Evolutionary conservation across 1,284 basidiomycete species (phyloP).

Genomic region (Heliocybe sulcata): DNA sequence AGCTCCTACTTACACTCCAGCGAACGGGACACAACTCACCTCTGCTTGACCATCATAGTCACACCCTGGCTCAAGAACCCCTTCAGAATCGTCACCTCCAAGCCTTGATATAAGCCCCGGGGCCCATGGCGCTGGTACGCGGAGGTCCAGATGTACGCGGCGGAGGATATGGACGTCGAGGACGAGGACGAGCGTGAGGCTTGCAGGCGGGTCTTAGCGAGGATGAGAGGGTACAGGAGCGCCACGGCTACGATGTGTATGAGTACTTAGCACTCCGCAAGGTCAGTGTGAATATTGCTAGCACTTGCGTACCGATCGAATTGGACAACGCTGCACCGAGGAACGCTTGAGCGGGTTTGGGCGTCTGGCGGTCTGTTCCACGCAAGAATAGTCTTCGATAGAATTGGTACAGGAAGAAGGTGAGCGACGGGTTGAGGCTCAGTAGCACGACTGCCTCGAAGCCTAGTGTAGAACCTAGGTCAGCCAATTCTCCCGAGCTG

Average conservation of each 20-base stretch:
- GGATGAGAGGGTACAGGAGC: slow-evolving; percentile 46
- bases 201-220: slow-evolving; percentile 50
- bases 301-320: neutral
- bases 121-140: slow-evolving; percentile 21
- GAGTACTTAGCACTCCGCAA: slow-evolving; percentile 15
- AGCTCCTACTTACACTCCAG: neutral
- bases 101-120: slow-evolving; percentile 41
- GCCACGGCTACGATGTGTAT: slow-evolving; percentile 33
- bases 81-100: slow-evolving; percentile 45
- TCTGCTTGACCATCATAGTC: slow-evolving; percentile 48
- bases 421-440: slow-evolving; percentile 48
- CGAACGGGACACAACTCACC: slow-evolving; percentile 16
- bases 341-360: slow-evolving; percentile 37
- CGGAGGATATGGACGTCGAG: neutral
- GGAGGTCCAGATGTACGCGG: slow-evolving; percentile 13
- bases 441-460: slow-evolving; percentile 41
- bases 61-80: slow-evolving; percentile 49
- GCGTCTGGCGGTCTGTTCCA: slow-evolving; percentile 16
- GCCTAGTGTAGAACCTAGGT: slow-evolving; percentile 24
- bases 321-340: slow-evolving; percentile 20
- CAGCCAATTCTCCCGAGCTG: neutral
- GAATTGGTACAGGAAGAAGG: slow-evolving; percentile 45
- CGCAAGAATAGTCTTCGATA: slow-evolving; percentile 30
- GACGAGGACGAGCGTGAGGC: slow-evolving; percentile 15
- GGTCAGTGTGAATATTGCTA: neutral